Evolutionary conservation across 345 rosid species (phyloP).

Genomic region (Citrus reticulata): DNA sequence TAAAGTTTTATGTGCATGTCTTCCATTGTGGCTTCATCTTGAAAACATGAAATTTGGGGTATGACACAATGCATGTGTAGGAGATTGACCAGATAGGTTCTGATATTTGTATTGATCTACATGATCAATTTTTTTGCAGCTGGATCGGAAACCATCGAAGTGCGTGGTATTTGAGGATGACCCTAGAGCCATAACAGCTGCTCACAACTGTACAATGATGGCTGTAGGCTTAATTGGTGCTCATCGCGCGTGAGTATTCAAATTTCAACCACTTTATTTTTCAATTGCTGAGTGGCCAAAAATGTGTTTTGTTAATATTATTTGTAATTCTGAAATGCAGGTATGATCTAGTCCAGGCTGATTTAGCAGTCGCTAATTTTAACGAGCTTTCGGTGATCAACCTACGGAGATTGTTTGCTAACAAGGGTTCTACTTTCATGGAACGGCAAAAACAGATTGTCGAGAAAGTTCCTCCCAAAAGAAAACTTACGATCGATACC

Average conservation of each 20-base stretch:
- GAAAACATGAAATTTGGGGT: neutral
- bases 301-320: neutral
- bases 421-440: slow-evolving; percentile 90
- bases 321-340: slow-evolving; percentile 33
- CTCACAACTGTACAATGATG: slow-evolving; percentile 99
- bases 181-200: slow-evolving; percentile 85
- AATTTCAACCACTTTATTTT: neutral
- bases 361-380: slow-evolving; percentile 74
- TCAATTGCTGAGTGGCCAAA: neutral
- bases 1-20: neutral
- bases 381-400: slow-evolving; percentile 91
- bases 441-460: slow-evolving; percentile 76
- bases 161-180: slow-evolving; percentile 95
- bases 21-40: neutral
- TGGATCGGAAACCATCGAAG: slow-evolving; percentile 92
- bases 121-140: slow-evolving; percentile 39
- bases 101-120: slow-evolving; percentile 7
- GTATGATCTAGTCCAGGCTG: slow-evolving; percentile 93
- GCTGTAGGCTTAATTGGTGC: slow-evolving; percentile 84
- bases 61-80: neutral
- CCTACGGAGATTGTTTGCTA: slow-evolving; percentile 80
- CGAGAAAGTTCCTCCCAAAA: slow-evolving; percentile 68
- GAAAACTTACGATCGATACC: slow-evolving; percentile 86
- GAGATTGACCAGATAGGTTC: neutral
- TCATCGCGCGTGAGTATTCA: slow-evolving; percentile 71